Conservation (phyloP, 2,329 filamentous ascomycete species). For the Helicocarpus griseus region DNA sequence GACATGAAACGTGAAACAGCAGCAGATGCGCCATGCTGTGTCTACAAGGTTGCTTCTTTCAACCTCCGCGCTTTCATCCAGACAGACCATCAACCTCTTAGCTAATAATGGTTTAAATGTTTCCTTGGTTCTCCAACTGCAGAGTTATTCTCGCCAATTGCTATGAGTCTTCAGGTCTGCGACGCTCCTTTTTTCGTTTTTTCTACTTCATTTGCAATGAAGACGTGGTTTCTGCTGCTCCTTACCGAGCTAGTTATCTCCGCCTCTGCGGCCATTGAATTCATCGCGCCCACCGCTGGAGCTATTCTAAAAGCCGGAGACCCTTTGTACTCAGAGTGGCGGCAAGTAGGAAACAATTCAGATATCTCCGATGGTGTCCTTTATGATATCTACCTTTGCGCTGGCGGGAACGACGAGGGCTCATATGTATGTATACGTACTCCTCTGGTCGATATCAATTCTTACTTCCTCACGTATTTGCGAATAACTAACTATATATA, state of each 20-base stretch:
- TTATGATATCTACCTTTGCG: conserved; percentile 52
- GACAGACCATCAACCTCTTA: too few species aligned
- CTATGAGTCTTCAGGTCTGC: background rate
- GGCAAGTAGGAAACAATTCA: conserved; percentile 44
- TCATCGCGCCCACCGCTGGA: conserved; percentile 45
- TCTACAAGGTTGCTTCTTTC: too few species aligned
- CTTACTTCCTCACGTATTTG: conserved; percentile 5
- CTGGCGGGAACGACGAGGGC: conserved; percentile 46
- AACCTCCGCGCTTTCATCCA: too few species aligned
- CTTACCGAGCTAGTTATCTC: conserved; percentile 7
- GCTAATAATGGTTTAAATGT: too few species aligned
- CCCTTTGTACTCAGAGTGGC: conserved; percentile 47
- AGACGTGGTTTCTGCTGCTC: background rate
- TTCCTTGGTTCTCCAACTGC: background rate
- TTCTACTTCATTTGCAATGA: background rate
- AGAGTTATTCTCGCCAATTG: background rate
- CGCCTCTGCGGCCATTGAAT: conserved; percentile 27
- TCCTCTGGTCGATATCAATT: background rate
- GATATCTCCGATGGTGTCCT: conserved; percentile 40
- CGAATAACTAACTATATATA: conserved; percentile 6
- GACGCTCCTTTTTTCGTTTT: background rate
- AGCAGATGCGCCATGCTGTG: too few species aligned
- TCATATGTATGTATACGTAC: conserved; percentile 33
- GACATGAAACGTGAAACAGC: too few species aligned
- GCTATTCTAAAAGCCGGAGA: conserved; percentile 40